Base-by-base conservation (phyloP, 2,329 filamentous ascomycete species). In the Colletotrichum sp. region DNA sequence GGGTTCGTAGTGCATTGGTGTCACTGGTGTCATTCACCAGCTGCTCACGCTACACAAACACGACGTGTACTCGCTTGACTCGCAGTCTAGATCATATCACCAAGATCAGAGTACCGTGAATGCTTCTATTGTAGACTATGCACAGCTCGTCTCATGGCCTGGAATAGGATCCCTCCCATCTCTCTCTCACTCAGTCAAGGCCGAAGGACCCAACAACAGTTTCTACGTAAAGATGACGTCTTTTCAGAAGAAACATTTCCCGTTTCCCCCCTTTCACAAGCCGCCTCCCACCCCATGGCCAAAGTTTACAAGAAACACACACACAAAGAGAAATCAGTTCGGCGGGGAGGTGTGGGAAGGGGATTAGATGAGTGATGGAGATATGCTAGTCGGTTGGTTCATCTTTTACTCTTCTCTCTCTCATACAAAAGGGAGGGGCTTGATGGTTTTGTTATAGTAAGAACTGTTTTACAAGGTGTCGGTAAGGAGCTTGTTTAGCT, bases 401-500 rank as follows among this genome's bases (percentile, higher is more conserved):
- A 61, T 75, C 30, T 57, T 64, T 60, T 52, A 52, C 44, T 52
- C 44, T 52, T 52, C 44, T 52, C 44, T 52, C 44, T 52, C 44
- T 52, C 44, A 22, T 22, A 27, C 9, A 32, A 39, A 66, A 65
- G 19, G 30, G 36, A 25, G 34, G 34, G 22, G 63, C 22, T 44
- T 34, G 61, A 25, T 52, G 71, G 22, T 59, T 69, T 52, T 39
- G 39, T 28, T 34, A 32, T 27, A 39, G 8, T 44, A 39, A 28
- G 63, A 34, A 78, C 74, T 71, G 79, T 80, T 96, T 95, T 98
- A 99, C 94, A 99, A 91, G 87, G 94, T 91, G 89, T 99, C 97
- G 82, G 92, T 96, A 85, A 99, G 94, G 86, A 98, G 93, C 94
- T 98, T 99, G 95, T 99, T 99, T 92, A 99, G 95, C 93, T 96